A percentile compares a stretch with the other conserved stretches of the same genome.
phyloP scores from a whole-genome alignment of 2,329 filamentous ascomycete species.

The Colletotrichum navitas region DNA sequence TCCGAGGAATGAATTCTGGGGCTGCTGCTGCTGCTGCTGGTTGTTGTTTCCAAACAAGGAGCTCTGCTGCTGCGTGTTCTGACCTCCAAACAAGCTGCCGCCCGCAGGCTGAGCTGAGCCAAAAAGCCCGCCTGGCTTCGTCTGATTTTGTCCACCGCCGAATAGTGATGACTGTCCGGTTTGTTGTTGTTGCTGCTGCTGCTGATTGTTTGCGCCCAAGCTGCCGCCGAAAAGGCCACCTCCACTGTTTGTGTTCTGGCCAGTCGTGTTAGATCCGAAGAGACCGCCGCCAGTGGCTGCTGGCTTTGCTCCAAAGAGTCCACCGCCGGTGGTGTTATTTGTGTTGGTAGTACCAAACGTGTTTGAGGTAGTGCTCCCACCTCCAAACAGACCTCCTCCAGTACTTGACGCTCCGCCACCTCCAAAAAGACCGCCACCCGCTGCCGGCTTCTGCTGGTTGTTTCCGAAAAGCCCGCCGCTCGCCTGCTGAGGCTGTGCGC shows the following conservation, averaged over 20 bases:
- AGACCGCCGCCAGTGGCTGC: conserved; percentile 59
- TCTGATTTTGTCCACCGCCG: conserved; percentile 64
- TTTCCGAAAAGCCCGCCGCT: conserved; percentile 48
- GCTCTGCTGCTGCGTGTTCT: conserved; percentile 60
- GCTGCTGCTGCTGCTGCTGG: conserved; percentile 66
- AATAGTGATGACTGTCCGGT: conserved; percentile 61
- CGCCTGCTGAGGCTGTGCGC: conserved; percentile 44
- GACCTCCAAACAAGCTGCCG: conserved; percentile 67
- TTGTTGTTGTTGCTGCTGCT: conserved; percentile 56
- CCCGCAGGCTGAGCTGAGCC: conserved; percentile 59
- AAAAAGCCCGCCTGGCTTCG: conserved; percentile 69
- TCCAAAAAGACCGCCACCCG: conserved; percentile 42
- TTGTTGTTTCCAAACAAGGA: conserved; percentile 61
- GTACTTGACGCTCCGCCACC: conserved; percentile 48
- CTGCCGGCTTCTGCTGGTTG: conserved; percentile 41
- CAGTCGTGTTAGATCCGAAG: conserved; percentile 56
- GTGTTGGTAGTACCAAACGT: conserved; percentile 60
- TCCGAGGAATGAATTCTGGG: conserved; percentile 53
- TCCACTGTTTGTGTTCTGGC: conserved; percentile 48
- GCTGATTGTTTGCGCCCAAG: conserved; percentile 48
- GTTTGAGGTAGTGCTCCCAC: conserved; percentile 52
- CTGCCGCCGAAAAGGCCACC: conserved; percentile 68
- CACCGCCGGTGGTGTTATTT: conserved; percentile 50
- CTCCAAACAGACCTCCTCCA: conserved; percentile 56
- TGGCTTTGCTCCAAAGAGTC: conserved; percentile 59